These are phyloP conservation scores for Excoecaria agallocha DNA, from an alignment of 345 rosid genomes.

Conservation along the genomic window DNA sequence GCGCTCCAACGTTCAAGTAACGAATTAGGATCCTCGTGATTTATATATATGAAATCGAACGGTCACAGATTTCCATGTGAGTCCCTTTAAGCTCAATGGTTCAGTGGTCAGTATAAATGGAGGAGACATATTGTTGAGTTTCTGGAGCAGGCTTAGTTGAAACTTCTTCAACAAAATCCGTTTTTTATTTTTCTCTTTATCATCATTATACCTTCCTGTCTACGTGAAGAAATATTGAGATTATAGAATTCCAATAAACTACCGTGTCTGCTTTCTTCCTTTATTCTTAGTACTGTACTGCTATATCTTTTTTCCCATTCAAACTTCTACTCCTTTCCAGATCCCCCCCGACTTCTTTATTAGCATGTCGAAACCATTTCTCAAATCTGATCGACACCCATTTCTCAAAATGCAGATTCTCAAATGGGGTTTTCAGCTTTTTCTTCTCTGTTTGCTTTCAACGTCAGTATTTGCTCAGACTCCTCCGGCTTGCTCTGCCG, in stretches of 20 bases:
- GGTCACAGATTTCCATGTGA: constrained; percentile 71
- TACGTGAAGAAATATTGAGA: constrained; percentile 44
- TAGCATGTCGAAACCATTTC: neutral
- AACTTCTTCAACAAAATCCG: constrained; percentile 11
- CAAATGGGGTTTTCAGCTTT: constrained; percentile 50
- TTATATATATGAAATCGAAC: constrained; percentile 28
- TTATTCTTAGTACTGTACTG: constrained; percentile 25
- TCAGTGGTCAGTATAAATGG: constrained; percentile 21
- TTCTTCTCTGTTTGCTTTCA: constrained; percentile 36
- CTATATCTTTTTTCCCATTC: constrained; percentile 24
- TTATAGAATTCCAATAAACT: constrained; percentile 15
- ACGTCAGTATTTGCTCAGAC: constrained; percentile 26
- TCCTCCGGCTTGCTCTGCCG: constrained; percentile 45
- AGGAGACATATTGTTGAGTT: constrained; percentile 19
- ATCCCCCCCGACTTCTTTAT: constrained; percentile 12
- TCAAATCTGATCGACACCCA: constrained; percentile 44
- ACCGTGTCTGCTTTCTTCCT: constrained; percentile 30
- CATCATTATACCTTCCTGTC: constrained; percentile 76
- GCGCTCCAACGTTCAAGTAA: constrained; percentile 68
- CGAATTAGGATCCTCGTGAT: constrained; percentile 27
- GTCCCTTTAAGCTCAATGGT: constrained; percentile 37
- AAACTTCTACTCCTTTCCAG: constrained; percentile 35
- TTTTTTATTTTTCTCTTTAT: constrained; percentile 21
- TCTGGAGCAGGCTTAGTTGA: constrained; percentile 26
- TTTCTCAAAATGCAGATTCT: constrained; percentile 63